phyloP scores from a whole-genome alignment of 208 protist species.

The Wallacemonas sp. region DNA sequence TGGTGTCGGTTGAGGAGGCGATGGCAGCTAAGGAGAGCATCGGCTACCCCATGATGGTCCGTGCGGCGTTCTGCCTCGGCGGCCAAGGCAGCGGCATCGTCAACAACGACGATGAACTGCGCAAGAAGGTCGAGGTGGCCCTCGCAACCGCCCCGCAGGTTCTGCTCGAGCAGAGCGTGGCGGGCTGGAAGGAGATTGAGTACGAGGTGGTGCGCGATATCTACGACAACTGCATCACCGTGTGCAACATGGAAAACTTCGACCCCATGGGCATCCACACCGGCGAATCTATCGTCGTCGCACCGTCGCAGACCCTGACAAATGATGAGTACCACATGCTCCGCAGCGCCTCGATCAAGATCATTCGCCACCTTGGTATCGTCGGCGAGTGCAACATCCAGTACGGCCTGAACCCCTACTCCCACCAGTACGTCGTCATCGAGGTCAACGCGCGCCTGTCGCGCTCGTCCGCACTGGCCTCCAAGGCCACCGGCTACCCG shows the following conservation, averaged over 20 bases:
- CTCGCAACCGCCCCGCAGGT: constrained; percentile 94
- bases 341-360: constrained; percentile 92
- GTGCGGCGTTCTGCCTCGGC: constrained; percentile 97
- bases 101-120: constrained; percentile 78
- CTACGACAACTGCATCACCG: constrained; percentile 99
- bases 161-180: constrained; percentile 96
- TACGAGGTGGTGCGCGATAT: constrained; percentile 98
- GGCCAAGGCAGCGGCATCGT: constrained; percentile 98
- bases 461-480: constrained; percentile 95
- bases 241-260: constrained; percentile 99
- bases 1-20: constrained; percentile 74
- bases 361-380: constrained; percentile 96
- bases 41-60: constrained; percentile 97
- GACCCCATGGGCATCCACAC: constrained; percentile 98
- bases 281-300: constrained; percentile 99
- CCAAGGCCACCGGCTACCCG: constrained; percentile 99
- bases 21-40: constrained; percentile 67
- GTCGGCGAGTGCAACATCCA: constrained; percentile 99
- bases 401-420: constrained; percentile 97
- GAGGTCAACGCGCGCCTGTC: constrained; percentile 98
- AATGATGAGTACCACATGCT: constrained; percentile 99
- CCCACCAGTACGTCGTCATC: constrained; percentile 97
- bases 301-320: constrained; percentile 96
- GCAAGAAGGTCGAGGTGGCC: constrained; percentile 78
- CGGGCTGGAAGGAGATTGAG: constrained; percentile 99